Percentiles rank a stretch among this genome's conserved stretches.
Conservation (phyloP, 148 eudicot species). For the Drosera capensis region DNA sequence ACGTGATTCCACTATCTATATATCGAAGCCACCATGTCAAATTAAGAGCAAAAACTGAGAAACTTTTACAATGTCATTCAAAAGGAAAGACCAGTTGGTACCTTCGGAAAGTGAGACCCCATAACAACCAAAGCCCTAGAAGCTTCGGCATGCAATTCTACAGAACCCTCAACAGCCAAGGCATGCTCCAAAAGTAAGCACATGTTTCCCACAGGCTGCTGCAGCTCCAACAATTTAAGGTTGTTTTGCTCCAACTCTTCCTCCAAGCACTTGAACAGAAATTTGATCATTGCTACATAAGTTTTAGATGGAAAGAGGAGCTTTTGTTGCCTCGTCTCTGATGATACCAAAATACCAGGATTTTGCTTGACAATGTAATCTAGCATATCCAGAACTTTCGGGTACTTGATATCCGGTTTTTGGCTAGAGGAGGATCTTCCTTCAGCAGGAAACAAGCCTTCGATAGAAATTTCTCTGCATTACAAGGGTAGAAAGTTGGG, state of each 20-base stretch:
- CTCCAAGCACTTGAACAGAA: slow-evolving; percentile 78
- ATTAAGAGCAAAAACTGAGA: background rate
- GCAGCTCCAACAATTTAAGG: slow-evolving; percentile 23
- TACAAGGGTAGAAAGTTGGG: slow-evolving; percentile 2
- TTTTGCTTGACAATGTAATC: slow-evolving; percentile 50
- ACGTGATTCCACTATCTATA: slow-evolving; percentile 58
- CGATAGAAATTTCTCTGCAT: slow-evolving; percentile 76
- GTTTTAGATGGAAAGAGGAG: slow-evolving; percentile 75
- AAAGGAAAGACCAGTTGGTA: slow-evolving; percentile 10
- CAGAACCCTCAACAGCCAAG: slow-evolving; percentile 83
- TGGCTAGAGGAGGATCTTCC: slow-evolving; percentile 31
- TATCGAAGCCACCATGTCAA: slow-evolving; percentile 12
- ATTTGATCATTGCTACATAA: slow-evolving; percentile 64
- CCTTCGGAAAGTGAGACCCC: slow-evolving; percentile 74
- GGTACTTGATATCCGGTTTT: slow-evolving; percentile 35
- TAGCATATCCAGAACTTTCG: slow-evolving; percentile 61
- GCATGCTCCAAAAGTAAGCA: slow-evolving; percentile 82
- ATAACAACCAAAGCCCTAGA: slow-evolving; percentile 54
- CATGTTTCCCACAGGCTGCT: slow-evolving; percentile 36
- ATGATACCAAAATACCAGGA: slow-evolving; percentile 39
- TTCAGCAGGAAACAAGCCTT: slow-evolving; percentile 73
- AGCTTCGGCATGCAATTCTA: slow-evolving; percentile 81
- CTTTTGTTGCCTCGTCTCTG: slow-evolving; percentile 34
- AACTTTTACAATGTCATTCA: background rate
- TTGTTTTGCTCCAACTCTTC: slow-evolving; percentile 29